These are phyloP conservation scores for Dendrocalamus latiflorus DNA, from an alignment of 202 grass and related monocot species.

Conservation along the genomic window DNA sequence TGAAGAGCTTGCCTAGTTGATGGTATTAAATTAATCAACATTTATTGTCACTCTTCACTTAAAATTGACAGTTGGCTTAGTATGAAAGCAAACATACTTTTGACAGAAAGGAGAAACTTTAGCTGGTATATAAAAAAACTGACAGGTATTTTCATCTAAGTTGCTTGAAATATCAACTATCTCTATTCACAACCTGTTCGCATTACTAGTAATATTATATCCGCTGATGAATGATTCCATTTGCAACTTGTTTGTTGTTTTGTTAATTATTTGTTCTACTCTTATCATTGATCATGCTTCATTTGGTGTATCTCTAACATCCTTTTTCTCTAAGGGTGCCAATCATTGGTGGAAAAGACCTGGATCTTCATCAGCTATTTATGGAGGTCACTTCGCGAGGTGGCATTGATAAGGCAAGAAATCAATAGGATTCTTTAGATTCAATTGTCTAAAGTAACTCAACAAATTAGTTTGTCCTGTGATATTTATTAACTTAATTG, in stretches of 20 bases:
- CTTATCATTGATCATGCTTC: not conserved
- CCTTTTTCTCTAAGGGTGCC: constrained; percentile 59
- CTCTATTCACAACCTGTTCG: no score
- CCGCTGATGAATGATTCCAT: not conserved
- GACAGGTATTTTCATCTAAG: not conserved
- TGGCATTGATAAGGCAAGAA: constrained; percentile 85
- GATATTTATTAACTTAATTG: not conserved
- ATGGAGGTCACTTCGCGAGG: constrained; percentile 81
- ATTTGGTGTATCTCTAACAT: constrained; percentile 25
- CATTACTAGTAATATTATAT: constrained; percentile 2
- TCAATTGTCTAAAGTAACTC: not conserved
- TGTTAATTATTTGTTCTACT: not conserved
- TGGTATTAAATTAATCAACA: not conserved
- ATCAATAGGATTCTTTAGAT: not conserved
- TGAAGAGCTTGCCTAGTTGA: constrained; percentile 11
- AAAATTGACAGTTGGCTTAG: not conserved
- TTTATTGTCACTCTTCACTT: not conserved
- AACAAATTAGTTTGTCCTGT: not conserved
- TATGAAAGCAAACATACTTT: not conserved
- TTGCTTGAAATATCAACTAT: not conserved
- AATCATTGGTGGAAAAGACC: constrained; percentile 87
- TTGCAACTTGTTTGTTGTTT: not conserved
- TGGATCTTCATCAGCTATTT: constrained; percentile 95
- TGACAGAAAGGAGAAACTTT: not conserved
- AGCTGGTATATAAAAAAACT: not conserved